These are phyloP conservation scores for Angophora floribunda DNA, from an alignment of 345 rosid species.

Conservation along the genomic window DNA sequence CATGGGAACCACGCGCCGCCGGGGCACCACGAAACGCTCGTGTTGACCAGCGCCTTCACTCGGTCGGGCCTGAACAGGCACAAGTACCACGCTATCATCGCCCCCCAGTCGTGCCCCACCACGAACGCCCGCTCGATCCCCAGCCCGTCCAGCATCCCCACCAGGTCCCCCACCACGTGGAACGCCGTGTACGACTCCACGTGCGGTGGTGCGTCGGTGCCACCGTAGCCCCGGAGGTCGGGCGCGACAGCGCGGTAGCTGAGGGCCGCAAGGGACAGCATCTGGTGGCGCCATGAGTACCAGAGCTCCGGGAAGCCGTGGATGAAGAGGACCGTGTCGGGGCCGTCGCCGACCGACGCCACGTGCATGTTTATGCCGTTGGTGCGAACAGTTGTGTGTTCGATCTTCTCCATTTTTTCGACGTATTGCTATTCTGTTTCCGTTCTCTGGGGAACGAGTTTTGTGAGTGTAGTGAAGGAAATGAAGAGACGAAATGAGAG, in stretches of 20 bases:
- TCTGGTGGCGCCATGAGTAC: slow-evolving; percentile 73
- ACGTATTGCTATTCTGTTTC: neutral
- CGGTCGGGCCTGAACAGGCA: slow-evolving; percentile 55
- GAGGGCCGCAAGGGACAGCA: slow-evolving; percentile 34
- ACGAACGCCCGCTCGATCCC: slow-evolving; percentile 34
- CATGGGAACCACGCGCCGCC: slow-evolving; percentile 10
- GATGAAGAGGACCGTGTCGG: slow-evolving; percentile 12
- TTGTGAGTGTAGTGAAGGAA: neutral
- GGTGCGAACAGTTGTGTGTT: slow-evolving; percentile 9
- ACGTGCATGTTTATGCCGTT: slow-evolving; percentile 27
- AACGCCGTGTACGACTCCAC: slow-evolving; percentile 20
- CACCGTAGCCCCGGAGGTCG: slow-evolving; percentile 65
- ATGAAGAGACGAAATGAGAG: neutral
- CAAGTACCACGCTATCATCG: slow-evolving; percentile 43
- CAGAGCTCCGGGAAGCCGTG: slow-evolving; percentile 31
- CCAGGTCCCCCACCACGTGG: slow-evolving; percentile 19
- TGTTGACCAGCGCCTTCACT: slow-evolving; percentile 55
- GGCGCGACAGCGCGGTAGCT: slow-evolving; percentile 66
- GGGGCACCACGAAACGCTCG: slow-evolving; percentile 9
- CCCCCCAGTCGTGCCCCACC: slow-evolving; percentile 84
- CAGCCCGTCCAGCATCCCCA: slow-evolving; percentile 13
- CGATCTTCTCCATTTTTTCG: slow-evolving; percentile 16
- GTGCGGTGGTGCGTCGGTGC: slow-evolving; percentile 44
- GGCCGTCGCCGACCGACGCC: slow-evolving; percentile 14
- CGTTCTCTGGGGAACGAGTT: neutral